A percentile compares a stretch with the other conserved stretches of the same genome.
phyloP scores from a whole-genome alignment of 2,329 filamentous ascomycete species.

The Fusarium armeniacum region DNA sequence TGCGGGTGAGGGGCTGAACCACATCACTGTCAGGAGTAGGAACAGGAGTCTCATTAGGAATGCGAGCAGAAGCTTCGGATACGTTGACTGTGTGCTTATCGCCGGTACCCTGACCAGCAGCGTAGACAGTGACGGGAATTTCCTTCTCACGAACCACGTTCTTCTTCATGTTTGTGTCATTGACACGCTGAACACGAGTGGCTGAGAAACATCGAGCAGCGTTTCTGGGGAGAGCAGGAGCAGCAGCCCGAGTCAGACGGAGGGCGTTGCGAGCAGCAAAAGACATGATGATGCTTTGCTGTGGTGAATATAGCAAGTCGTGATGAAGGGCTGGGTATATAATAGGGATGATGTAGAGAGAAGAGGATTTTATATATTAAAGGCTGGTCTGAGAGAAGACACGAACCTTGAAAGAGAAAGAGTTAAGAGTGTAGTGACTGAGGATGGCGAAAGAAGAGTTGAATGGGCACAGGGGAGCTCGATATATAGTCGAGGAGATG shows the following conservation, averaged over 20 bases:
- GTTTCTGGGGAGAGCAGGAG: conserved; percentile 46
- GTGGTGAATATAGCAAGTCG: conserved; percentile 17
- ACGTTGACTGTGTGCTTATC: conserved; percentile 71
- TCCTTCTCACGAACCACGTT: conserved; percentile 70
- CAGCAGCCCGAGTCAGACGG: conserved; percentile 53
- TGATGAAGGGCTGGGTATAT: conserved; percentile 11
- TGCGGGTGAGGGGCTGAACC: conserved; percentile 66
- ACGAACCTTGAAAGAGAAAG: conserved; percentile 18
- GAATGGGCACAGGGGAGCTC: conserved; percentile 37
- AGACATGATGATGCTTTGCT: conserved; percentile 53
- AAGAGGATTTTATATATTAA: conserved; percentile 29
- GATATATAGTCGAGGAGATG: conserved; percentile 46
- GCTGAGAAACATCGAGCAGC: conserved; percentile 54
- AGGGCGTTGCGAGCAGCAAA: conserved; percentile 54
- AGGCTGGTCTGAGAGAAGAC: conserved; percentile 1
- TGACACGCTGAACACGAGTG: conserved; percentile 52
- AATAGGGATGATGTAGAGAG: not conserved
- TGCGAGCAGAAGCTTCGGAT: conserved; percentile 57
- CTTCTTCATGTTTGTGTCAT: conserved; percentile 61
- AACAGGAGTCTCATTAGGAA: conserved; percentile 58
- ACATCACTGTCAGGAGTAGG: conserved; percentile 61
- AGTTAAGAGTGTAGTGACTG: conserved; percentile 18
- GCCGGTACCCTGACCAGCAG: conserved; percentile 58
- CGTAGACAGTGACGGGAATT: conserved; percentile 69
- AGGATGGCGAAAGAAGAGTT: conserved; percentile 23